phyloP scores from a whole-genome alignment of 1,139 yeast species.

The Yamadazyma spencermartinsiae region DNA sequence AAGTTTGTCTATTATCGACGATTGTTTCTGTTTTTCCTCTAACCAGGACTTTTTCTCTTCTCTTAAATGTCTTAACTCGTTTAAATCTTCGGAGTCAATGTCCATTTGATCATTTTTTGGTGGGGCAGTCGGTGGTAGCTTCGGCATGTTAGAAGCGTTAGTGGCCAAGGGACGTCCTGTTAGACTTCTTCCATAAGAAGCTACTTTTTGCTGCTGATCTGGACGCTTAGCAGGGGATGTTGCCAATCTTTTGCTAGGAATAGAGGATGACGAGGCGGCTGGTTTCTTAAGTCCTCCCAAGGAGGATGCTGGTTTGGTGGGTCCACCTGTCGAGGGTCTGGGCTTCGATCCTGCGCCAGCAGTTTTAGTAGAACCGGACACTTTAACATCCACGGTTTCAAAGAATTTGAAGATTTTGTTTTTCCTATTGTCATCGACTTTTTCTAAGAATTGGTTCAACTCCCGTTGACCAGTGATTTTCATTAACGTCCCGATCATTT shows the following conservation, averaged over 20 bases:
- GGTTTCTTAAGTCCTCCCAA: conserved; percentile 9
- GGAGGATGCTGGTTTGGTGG: conserved; percentile 3
- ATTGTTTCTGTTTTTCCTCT: conserved; percentile 42
- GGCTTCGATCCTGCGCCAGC: conserved; percentile 9
- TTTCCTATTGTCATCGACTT: conserved; percentile 73
- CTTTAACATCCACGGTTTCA: conserved; percentile 56
- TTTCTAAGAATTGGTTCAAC: conserved; percentile 58
- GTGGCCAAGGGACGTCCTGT: conserved; percentile 38
- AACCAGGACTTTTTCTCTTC: conserved; percentile 54
- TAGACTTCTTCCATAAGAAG: conserved; percentile 36
- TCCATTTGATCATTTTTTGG: conserved; percentile 12
- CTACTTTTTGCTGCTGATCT: conserved; percentile 26
- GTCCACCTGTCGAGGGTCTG: conserved; percentile 5
- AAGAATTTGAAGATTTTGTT: conserved; percentile 63
- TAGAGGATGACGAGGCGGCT: conserved; percentile 24
- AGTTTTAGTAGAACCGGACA: conserved; percentile 15
- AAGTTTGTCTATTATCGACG: conserved; percentile 39
- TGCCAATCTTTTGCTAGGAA: conserved; percentile 68
- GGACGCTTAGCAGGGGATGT: conserved; percentile 62
- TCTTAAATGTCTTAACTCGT: conserved; percentile 54
- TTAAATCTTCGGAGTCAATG: conserved; percentile 27
- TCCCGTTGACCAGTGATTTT: conserved; percentile 77
- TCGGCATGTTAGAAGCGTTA: conserved; percentile 16
- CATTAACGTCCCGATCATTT: conserved; percentile 79
- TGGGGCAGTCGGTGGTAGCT: conserved; percentile 10